Evolutionary conservation across 169 alveolate genomes (phyloP), one percentile per base, ranked within the genome.

Genomic region (Plasmodium chabaudi): DNA sequence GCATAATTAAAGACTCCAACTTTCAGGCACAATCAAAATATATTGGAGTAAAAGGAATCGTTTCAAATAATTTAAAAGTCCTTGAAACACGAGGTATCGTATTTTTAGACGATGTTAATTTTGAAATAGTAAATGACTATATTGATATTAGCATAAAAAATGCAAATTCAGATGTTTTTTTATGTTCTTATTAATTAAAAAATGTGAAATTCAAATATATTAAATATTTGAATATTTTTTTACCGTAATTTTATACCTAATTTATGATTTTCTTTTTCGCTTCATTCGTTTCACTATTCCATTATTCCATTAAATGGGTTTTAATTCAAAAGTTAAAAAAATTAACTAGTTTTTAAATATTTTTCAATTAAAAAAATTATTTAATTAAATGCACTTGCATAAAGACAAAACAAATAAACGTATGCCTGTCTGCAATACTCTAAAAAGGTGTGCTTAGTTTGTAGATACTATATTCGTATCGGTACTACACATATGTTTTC

Each of bases 21-120:
- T 21, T 67, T 5, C 51, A 67, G 19, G 5, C 34, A 15, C 42
- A 64, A 49, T 44, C 84, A 34, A 79, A 79, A 60, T 64, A 67
- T 27, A 23, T 79, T 12, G 89, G 89, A 6, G 67, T 79, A 67
- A 79, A 79, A 79, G 89, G 89, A 5, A 79, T 64, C 51, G 89
- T 79, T 47, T 67, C 89, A 57, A 53, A 79, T 47, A 71, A 79
- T 25, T 67, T 79, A 79, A 79, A 79, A 79, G 68, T 79, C 27
- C 19, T 79, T 17, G 89, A 79, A 56, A 67, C 89, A 42, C 53
- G 89, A 39, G 89, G 89, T 27, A 42, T 79, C 13, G 49, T 67
- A 59, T 21, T 17, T 17, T 79, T 79, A 46, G 84, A 79, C 23
- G 89, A 79, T 23, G 72, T 79, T 25, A 79, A 79, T 57, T 79